phyloP scores from a whole-genome alignment of 192 early-diverging fungal genomes.

The Linnemannia schmuckeri region DNA sequence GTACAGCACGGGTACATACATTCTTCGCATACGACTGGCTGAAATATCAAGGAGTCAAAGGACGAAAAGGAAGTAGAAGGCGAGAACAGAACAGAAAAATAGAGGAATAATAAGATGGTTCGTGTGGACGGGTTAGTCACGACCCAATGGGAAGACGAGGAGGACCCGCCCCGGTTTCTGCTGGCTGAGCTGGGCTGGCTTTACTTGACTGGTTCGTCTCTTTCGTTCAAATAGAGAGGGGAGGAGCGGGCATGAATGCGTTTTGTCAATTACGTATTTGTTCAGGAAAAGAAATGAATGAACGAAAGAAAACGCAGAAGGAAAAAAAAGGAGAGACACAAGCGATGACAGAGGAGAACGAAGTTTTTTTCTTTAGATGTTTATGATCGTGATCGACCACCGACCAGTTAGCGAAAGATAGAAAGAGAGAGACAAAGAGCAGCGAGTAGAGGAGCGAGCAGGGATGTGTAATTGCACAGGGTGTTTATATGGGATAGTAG shows the following conservation, averaged over 20 bases:
- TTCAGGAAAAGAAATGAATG: not conserved
- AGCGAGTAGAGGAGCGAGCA: not conserved
- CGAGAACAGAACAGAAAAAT: no score
- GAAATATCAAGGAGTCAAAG: not conserved
- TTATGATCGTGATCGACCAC: not conserved
- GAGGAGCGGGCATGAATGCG: not conserved
- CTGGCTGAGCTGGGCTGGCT: no score
- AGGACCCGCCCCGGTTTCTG: slow-evolving; percentile 1
- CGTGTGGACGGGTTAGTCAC: not conserved
- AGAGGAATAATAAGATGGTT: not conserved
- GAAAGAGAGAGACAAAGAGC: not conserved
- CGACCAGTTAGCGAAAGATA: not conserved
- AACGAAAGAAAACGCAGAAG: not conserved
- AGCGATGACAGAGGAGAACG: not conserved
- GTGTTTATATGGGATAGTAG: not conserved
- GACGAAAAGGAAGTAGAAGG: no score
- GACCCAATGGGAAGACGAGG: not conserved
- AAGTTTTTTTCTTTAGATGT: not conserved
- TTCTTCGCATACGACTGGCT: not conserved
- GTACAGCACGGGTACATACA: not conserved
- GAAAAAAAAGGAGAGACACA: not conserved
- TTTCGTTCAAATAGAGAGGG: not conserved
- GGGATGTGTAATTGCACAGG: not conserved
- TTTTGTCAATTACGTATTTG: slow-evolving; percentile 4
- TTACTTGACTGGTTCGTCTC: no score